Conservation (phyloP, 805 yeast species). For the Cyberlindnera euphorbiiphila region DNA sequence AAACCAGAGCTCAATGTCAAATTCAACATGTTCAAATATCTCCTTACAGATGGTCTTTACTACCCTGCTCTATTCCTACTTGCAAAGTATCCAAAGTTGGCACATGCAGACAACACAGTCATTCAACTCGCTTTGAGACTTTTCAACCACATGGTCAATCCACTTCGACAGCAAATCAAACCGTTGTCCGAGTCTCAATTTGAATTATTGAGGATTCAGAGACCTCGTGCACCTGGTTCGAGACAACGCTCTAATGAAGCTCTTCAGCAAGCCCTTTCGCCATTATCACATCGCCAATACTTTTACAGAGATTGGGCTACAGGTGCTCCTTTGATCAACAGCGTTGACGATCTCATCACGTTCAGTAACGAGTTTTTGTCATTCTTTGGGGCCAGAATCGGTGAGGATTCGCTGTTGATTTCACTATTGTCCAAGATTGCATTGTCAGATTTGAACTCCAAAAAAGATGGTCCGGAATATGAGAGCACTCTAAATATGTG, state of each 20-base stretch:
- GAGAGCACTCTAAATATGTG: conserved; percentile 34
- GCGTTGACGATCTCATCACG: conserved; percentile 42
- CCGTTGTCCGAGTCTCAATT: conserved; percentile 16
- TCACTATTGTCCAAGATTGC: conserved; percentile 63
- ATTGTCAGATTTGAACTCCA: conserved; percentile 31
- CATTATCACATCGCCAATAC: conserved; percentile 20
- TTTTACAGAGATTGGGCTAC: conserved; percentile 50
- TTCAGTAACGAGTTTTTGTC: conserved; percentile 46
- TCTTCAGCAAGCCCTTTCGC: neutral
- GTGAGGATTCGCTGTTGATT: conserved; percentile 45
- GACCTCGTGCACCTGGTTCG: too few species aligned
- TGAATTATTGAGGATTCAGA: conserved; percentile 15
- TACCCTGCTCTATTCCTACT: conserved; percentile 59
- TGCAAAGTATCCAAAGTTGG: conserved; percentile 57
- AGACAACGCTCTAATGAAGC: too few species aligned
- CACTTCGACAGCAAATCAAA: conserved; percentile 36
- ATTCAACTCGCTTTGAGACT: conserved; percentile 46
- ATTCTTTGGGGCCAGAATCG: conserved; percentile 53
- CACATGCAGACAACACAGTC: conserved; percentile 48
- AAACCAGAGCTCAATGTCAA: conserved; percentile 31
- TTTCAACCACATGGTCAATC: conserved; percentile 44
- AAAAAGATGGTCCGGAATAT: conserved; percentile 11
- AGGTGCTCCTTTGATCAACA: conserved; percentile 35
- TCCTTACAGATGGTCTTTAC: conserved; percentile 57
- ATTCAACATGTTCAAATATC: conserved; percentile 44